Conservation (phyloP, 2,329 filamentous ascomycete genomes). For the Clarireedia monteithiana region DNA sequence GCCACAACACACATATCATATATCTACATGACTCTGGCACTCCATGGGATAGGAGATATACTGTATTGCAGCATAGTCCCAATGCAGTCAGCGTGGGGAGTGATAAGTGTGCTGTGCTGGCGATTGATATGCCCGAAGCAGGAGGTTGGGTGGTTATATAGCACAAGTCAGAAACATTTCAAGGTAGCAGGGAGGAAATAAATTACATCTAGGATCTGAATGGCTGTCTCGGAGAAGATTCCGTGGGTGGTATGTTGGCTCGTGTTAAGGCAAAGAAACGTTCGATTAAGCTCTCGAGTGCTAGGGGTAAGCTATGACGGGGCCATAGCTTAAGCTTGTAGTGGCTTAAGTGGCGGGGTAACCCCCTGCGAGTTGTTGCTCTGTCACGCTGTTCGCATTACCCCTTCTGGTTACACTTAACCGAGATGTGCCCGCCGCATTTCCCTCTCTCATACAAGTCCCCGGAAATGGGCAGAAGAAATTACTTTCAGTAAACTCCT, state of each 20-base stretch:
- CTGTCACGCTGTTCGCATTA: background rate
- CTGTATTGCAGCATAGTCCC: constrained; percentile 2
- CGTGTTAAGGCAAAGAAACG: background rate
- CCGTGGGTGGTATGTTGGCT: background rate
- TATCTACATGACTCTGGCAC: too few species aligned
- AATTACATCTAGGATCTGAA: too few species aligned
- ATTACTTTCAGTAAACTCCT: background rate
- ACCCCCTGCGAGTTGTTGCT: background rate
- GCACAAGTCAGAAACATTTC: too few species aligned
- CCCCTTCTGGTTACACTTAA: background rate
- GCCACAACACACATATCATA: too few species aligned
- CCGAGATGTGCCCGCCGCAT: background rate
- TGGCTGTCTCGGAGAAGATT: background rate
- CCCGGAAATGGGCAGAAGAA: background rate
- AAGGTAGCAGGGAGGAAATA: too few species aligned
- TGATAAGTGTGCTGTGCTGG: background rate
- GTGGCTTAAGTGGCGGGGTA: background rate
- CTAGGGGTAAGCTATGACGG: background rate
- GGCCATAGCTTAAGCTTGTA: background rate
- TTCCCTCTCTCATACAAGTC: background rate
- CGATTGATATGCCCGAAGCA: background rate
- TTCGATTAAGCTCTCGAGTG: background rate
- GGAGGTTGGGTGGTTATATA: too few species aligned
- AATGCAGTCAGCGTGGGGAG: background rate
- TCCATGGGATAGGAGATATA: background rate